Base-by-base conservation (phyloP, 352 stramenopile species). In the Pythium pectinolyticum region DNA sequence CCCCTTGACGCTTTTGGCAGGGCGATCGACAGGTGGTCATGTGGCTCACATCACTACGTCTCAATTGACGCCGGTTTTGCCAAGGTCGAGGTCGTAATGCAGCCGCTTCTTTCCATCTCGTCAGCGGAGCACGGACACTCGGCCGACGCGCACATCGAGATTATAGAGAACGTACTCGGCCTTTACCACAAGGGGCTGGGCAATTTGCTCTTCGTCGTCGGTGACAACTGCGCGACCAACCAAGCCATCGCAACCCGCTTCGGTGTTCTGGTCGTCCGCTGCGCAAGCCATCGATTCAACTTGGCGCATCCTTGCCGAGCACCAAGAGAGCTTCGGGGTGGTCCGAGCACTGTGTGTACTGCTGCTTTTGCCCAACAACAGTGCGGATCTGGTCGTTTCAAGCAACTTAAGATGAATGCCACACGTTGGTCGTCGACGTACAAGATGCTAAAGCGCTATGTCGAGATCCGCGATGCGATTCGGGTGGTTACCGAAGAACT, bases 211-310 rank as follows among this genome's bases (percentile, higher is more conserved):
- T 56, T 56, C 28, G n/a, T 27, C n/a, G 31, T 56, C 3, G 31
- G 48, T 10, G 48, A 56, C 31, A 56, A 56, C 48, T 56, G 48
- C 15, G 48, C 48, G 17, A 56, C 30, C 7, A 56, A 56, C 15
- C 27, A 43, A 25, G 31, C 48, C 30, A 19, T 43, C 31, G 27
- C 48, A 11, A 56, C 48, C 2, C 8, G 14, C 2, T 17, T 43
- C 2, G 28, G 15, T 4, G 31, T 56, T 5, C 48, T 30, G 3
- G 15, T 56, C n/a, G 30, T 56, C n/a, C 28, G 48, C 48, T 56
- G 48, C 19, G 48, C 48, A 17, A 56, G 48, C 28, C 35, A 41
- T 41, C 48, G 31, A 20, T 52, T 52, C 45, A 52, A 52, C 25
- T 19, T 52, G 9, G 45, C 45, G 7, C 20, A 35, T 52, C 25